Conservation (phyloP, 176 grass and related monocot genomes). For the Canna indica region DNA sequence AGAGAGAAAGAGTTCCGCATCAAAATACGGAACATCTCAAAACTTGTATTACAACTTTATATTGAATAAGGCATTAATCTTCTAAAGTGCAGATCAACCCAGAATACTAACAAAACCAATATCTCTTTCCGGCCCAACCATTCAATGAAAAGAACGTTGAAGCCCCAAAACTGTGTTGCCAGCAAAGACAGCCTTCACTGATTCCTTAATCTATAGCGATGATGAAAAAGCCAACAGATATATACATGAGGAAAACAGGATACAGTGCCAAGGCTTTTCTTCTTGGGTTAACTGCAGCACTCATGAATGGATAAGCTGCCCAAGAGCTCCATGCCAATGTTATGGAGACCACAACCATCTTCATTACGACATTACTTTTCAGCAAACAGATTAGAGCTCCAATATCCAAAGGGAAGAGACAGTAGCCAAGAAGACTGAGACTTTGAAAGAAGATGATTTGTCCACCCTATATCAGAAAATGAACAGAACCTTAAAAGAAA, state of each 20-base stretch:
- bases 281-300: slow-evolving; percentile 84
- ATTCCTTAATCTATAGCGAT: slow-evolving; percentile 75
- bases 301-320: slow-evolving; percentile 99
- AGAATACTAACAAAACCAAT: not conserved
- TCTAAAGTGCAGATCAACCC: no score
- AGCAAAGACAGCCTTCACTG: not conserved
- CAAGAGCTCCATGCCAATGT: slow-evolving; percentile 95
- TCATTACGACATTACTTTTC: slow-evolving; percentile 78
- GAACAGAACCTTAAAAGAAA: no score
- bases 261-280: slow-evolving; percentile 91
- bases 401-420: slow-evolving; percentile 80
- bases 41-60: no score
- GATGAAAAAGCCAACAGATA: slow-evolving; percentile 92
- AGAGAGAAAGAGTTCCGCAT: no score
- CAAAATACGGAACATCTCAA: no score
- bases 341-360: slow-evolving; percentile 68
- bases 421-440: slow-evolving; percentile 94
- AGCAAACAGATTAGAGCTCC: slow-evolving; percentile 85
- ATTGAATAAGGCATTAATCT: no score
- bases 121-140: not conserved
- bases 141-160: not conserved
- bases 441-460: slow-evolving; percentile 99
- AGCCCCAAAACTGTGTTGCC: not conserved
- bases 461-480: slow-evolving; percentile 47
- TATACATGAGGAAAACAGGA: slow-evolving; percentile 98